Percentiles rank a stretch among this genome's conserved stretches.
Conservation (phyloP, 2,329 filamentous ascomycete species). For the Sporothrix schenckii region DNA sequence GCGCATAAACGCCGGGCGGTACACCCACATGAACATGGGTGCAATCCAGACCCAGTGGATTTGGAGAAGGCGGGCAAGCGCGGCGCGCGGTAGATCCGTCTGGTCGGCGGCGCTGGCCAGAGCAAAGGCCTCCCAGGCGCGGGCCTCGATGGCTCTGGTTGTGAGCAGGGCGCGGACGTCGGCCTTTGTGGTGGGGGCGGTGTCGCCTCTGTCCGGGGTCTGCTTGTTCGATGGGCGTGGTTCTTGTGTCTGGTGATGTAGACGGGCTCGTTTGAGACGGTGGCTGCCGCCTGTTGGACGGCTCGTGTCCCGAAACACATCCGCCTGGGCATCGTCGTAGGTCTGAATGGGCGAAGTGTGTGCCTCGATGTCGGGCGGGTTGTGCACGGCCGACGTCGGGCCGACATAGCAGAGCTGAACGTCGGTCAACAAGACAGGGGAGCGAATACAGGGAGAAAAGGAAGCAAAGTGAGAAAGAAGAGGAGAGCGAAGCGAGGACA, state of each 20-base stretch:
- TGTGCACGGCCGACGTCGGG: constrained; percentile 40
- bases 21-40: constrained; percentile 42
- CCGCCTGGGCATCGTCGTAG: constrained; percentile 30
- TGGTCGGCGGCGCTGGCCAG: constrained; percentile 38
- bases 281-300: no score
- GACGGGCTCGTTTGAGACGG: background rate
- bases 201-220: background rate
- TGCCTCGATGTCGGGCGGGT: constrained; percentile 34
- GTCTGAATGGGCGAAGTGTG: constrained; percentile 32
- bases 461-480: background rate
- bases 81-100: constrained; percentile 35
- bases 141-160: constrained; percentile 37
- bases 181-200: constrained; percentile 31
- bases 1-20: constrained; percentile 40
- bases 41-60: constrained; percentile 39
- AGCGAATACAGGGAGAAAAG: background rate
- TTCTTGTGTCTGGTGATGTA: background rate
- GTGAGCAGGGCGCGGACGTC: constrained; percentile 36
- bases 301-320: background rate
- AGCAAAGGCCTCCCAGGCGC: constrained; percentile 40
- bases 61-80: constrained; percentile 37
- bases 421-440: background rate
- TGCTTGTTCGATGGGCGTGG: background rate
- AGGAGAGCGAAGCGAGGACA: background rate
- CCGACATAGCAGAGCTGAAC: constrained; percentile 39